phyloP scores from a whole-genome alignment of 2,329 filamentous ascomycete species.

The Aspergillus costaricaensis region DNA sequence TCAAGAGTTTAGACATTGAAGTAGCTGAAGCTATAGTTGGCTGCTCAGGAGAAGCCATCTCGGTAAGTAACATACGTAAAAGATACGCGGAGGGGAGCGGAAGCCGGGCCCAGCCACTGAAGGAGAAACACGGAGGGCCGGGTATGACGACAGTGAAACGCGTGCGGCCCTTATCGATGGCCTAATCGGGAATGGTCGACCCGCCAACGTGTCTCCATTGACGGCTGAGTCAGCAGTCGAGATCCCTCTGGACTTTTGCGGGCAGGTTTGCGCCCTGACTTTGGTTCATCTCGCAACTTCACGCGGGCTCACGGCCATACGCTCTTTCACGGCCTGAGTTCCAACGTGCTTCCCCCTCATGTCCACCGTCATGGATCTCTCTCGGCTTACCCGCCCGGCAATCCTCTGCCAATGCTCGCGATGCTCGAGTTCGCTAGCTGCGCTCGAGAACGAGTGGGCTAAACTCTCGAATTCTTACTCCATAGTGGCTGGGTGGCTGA shows the following conservation, averaged over 20 bases:
- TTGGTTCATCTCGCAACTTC: conserved; percentile 10
- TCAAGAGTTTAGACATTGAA: too few relatives aligned
- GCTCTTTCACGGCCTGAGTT: conserved; percentile 6
- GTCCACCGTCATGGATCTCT: conserved; percentile 35
- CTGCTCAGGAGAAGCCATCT: not conserved
- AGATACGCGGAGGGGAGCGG: not conserved
- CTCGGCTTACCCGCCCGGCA: conserved; percentile 38
- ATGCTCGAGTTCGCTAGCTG: conserved; percentile 44
- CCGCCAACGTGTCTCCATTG: conserved; percentile 20
- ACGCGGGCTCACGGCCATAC: conserved; percentile 13
- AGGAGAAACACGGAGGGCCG: not conserved
- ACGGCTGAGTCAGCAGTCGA: conserved; percentile 34
- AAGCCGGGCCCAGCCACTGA: not conserved
- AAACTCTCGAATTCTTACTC: conserved; percentile 42
- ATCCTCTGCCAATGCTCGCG: conserved; percentile 41
- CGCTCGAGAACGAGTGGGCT: conserved; percentile 45
- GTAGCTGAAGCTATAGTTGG: too few relatives aligned
- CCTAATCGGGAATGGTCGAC: conserved; percentile 21
- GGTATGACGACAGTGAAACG: conserved; percentile 15
- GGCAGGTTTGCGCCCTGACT: conserved; percentile 19
- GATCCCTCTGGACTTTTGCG: conserved; percentile 27
- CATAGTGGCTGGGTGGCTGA: conserved; percentile 40
- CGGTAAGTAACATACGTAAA: not conserved
- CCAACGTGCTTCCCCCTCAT: not conserved
- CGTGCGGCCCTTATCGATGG: conserved; percentile 24